Evolutionary conservation across 1,139 yeast species (phyloP).

Genomic region (Yamadazyma diddensiae): DNA sequence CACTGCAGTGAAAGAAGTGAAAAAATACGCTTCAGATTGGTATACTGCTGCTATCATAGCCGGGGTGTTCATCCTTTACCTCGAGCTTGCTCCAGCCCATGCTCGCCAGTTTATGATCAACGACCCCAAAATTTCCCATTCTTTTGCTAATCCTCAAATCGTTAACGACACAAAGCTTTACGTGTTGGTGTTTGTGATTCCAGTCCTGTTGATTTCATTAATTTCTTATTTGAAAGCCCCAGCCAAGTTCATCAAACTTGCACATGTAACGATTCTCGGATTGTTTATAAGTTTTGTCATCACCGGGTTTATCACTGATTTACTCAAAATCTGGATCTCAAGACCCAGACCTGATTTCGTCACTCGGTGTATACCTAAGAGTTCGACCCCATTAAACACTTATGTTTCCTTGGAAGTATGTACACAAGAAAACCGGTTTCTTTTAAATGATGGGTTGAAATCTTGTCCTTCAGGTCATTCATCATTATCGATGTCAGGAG

Average conservation of each 20-base stretch:
- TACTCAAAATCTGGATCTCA: conserved; percentile 46
- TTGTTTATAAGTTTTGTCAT: conserved; percentile 21
- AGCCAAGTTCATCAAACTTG: conserved; percentile 12
- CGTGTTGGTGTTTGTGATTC: conserved; percentile 22
- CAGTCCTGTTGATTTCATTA: conserved; percentile 17
- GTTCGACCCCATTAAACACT: conserved; percentile 26
- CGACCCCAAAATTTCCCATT: conserved; percentile 42
- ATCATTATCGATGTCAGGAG: conserved; percentile 40
- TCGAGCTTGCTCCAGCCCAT: conserved; percentile 39
- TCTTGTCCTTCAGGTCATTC: conserved; percentile 50
- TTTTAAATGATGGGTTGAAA: conserved; percentile 43
- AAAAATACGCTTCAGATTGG: conserved; percentile 30
- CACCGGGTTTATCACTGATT: conserved; percentile 32
- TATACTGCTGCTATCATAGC: conserved; percentile 24
- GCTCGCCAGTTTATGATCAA: conserved; percentile 31
- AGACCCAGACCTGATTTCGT: conserved; percentile 47
- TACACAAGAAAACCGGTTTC: conserved; percentile 33
- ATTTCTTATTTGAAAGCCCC: conserved; percentile 6
- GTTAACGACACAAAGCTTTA: conserved; percentile 31
- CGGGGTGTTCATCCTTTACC: conserved; percentile 30
- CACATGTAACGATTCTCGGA: conserved; percentile 25
- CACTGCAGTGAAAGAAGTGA: conserved; percentile 5
- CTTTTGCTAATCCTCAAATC: conserved; percentile 43
- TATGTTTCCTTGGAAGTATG: conserved; percentile 39
- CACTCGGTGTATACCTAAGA: conserved; percentile 37